phyloP scores from a whole-genome alignment of 2,329 filamentous ascomycete genomes.

The Blastomyces percursus region DNA sequence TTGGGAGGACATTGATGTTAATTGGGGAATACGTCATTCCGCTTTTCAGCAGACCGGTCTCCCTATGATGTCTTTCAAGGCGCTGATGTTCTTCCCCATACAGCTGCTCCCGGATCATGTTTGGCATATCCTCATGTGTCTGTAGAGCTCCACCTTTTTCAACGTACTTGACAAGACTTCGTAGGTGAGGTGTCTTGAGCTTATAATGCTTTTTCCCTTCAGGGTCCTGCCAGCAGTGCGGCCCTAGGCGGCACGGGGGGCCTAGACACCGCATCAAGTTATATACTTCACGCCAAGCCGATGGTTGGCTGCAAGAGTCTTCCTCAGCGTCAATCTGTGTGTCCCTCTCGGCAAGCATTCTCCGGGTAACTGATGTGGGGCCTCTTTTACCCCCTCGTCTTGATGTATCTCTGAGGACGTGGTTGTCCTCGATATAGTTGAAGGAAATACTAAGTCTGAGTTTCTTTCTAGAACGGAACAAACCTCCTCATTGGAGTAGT shows the following conservation, averaged over 20 bases:
- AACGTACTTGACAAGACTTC: conserved; percentile 20
- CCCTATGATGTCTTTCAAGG: not conserved
- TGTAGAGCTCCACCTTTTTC: conserved; percentile 17
- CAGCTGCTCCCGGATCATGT: conserved; percentile 23
- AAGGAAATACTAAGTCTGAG: conserved; percentile 23
- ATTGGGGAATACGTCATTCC: conserved; percentile 17
- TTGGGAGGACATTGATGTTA: conserved; percentile 22
- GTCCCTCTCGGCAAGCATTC: conserved; percentile 10
- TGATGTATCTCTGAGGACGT: not conserved
- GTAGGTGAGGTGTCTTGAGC: conserved; percentile 22
- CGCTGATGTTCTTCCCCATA: conserved; percentile 19
- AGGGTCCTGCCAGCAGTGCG: conserved; percentile 26
- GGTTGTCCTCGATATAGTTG: conserved; percentile 21
- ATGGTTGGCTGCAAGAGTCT: conserved; percentile 8
- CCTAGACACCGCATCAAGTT: conserved; percentile 11
- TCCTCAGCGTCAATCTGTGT: conserved; percentile 10
- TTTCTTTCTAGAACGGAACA: conserved; percentile 22
- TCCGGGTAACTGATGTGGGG: conserved; percentile 8
- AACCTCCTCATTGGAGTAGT: conserved; percentile 18
- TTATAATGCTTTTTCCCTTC: conserved; percentile 24
- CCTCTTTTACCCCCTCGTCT: conserved; percentile 9
- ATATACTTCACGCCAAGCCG: conserved; percentile 10
- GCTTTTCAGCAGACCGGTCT: not conserved
- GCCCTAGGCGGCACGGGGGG: conserved; percentile 11
- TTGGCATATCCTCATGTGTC: conserved; percentile 22